Evolutionary conservation across 2,329 filamentous ascomycete genomes (phyloP), one percentile per base, ranked within the genome.

Genomic region (Paecilomyces dactylethromorphus): DNA sequence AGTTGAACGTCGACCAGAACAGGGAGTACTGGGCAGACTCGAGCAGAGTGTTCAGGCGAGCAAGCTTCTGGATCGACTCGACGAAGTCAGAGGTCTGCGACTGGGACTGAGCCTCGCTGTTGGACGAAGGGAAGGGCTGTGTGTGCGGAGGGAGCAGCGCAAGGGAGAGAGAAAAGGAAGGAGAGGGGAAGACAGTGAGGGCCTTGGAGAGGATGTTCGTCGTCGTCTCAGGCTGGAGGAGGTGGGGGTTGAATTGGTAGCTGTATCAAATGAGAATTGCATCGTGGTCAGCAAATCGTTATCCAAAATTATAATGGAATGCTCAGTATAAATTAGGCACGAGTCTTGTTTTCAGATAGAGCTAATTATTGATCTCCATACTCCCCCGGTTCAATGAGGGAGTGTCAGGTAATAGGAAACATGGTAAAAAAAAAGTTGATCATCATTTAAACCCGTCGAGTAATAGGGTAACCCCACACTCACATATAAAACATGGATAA

Each of bases 211-310:
- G 91, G 80, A 97, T 90, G 84, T 97, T 97, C 83, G 94, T 97
- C 78, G 94, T 92, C 72, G 93, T 91, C 79, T 99, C 94, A 73
- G 96, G 90, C 82, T 94, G 93, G 74, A 92, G 87, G 69, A 96
- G 91, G 82, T 97, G 92, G 56, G 94, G 94, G 86, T 99, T 99
- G 81, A 99, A 96, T 82, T 99, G 95, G 84, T 99, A 99, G 65
- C 94, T 99, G 69, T 62, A 45, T 10, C 39, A n/a, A 6, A 45
- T n/a, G 18, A 26, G 33, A 56, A 33, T 21, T 29, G n/a, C 21
- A 39, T 45, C 5, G 11, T 45, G 3, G 39, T 45, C 39, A 45
- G 39, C 39, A 45, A 45, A 21, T 8, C n/a, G 39, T 45, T n/a
- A 6, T n/a, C 39, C n/a, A 2, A 21, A 45, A 45, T 45, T 29